Conservation (phyloP, 257 asterid species). For the Primulina tabacum region DNA sequence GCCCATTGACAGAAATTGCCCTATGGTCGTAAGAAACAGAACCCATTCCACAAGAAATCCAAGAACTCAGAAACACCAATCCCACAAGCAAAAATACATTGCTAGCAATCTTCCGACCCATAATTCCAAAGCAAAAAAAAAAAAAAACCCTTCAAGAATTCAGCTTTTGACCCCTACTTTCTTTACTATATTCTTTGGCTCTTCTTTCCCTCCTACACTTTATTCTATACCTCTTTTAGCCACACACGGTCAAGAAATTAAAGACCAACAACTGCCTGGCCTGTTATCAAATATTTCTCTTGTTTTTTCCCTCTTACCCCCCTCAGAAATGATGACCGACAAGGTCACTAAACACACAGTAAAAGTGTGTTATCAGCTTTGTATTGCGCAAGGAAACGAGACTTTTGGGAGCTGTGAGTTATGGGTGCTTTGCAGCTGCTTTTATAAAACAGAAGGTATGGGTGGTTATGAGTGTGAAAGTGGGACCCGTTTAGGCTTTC, state of each 20-base stretch:
- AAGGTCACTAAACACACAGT: constrained; percentile 25
- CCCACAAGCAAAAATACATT: constrained; percentile 27
- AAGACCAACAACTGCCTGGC: constrained; percentile 38
- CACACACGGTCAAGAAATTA: constrained; percentile 18
- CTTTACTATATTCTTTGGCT: constrained; percentile 30
- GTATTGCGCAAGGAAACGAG: constrained; percentile 20
- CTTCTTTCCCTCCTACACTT: constrained; percentile 38
- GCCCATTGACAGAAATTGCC: constrained; percentile 73
- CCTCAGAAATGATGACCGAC: constrained; percentile 10
- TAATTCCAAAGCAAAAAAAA: constrained; percentile 28
- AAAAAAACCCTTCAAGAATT: constrained; percentile 26
- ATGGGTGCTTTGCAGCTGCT: constrained; percentile 45
- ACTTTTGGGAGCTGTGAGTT: constrained; percentile 19
- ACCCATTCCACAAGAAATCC: constrained; percentile 39
- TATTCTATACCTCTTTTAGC: constrained; percentile 43
- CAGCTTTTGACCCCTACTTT: constrained; percentile 15
- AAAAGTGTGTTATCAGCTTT: constrained; percentile 21
- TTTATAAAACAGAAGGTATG: constrained; percentile 31
- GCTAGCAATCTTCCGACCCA: constrained; percentile 35
- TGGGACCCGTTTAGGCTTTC: constrained; percentile 33
- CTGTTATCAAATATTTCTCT: constrained; percentile 24
- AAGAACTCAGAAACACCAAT: constrained; percentile 32
- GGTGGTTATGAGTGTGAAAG: constrained; percentile 34
- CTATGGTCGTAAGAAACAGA: constrained; percentile 76
- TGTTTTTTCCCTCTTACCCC: not conserved